Conservation (phyloP, 2,329 filamentous ascomycete species). For the Botrytis paeoniae region DNA sequence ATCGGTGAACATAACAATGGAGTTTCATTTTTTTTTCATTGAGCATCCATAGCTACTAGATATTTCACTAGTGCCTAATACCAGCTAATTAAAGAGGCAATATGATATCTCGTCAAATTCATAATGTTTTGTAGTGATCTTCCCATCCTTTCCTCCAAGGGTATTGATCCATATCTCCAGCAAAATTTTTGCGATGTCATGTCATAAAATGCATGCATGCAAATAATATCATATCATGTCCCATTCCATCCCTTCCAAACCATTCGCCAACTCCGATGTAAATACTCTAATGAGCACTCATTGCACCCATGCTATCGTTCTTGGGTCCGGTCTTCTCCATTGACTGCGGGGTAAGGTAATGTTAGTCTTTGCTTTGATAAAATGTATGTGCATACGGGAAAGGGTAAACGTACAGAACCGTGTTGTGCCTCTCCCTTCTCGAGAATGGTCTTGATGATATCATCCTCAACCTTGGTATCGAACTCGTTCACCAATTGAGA, state of each 20-base stretch:
- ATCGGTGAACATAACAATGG: neutral
- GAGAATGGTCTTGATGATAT: conserved; percentile 78
- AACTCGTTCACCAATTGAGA: conserved; percentile 79
- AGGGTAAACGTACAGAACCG: conserved; percentile 46
- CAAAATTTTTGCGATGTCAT: neutral
- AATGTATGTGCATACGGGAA: neutral
- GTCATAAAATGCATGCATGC: neutral
- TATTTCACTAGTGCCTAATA: neutral
- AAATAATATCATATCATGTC: conserved; percentile 5
- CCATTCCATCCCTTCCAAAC: neutral
- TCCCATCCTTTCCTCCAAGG: neutral
- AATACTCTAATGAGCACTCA: conserved; percentile 32
- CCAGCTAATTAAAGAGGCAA: neutral
- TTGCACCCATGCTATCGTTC: conserved; percentile 36
- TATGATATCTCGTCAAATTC: neutral
- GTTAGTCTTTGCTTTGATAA: conserved; percentile 21
- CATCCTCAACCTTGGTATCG: conserved; percentile 74
- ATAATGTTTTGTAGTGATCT: neutral
- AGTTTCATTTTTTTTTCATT: conserved; percentile 3
- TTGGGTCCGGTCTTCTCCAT: conserved; percentile 38
- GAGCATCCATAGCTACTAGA: neutral
- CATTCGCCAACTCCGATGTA: conserved; percentile 11
- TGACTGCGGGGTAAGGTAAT: conserved; percentile 30
- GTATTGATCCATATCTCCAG: conserved; percentile 1
- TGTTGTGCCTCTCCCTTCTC: conserved; percentile 70